A percentile compares a stretch with the other conserved stretches of the same genome.
Conservation (phyloP, 78 protist species). For the Speleostelium caveatum region DNA sequence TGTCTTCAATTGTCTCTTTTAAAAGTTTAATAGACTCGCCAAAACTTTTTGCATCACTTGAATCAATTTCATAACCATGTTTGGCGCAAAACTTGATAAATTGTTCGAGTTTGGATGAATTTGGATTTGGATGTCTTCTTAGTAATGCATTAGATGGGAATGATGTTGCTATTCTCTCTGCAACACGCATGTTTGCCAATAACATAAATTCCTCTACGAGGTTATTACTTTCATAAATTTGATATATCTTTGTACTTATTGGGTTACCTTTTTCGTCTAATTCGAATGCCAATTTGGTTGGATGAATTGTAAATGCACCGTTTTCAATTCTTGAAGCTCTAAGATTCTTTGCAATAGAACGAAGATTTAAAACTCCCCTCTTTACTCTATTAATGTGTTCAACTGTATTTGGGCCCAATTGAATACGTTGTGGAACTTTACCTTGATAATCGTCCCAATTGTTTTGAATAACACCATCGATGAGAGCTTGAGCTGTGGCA, state of each 20-base stretch:
- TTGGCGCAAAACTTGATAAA: slow-evolving; percentile 56
- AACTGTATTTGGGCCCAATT: slow-evolving; percentile 42
- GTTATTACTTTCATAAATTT: slow-evolving; percentile 70
- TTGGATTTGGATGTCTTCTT: slow-evolving; percentile 93
- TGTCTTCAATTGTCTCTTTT: background rate
- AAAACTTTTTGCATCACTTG: slow-evolving; percentile 14
- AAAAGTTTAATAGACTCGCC: slow-evolving; percentile 46
- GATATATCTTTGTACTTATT: slow-evolving; percentile 80
- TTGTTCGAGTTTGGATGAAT: background rate
- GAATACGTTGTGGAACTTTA: background rate
- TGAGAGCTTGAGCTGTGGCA: slow-evolving; percentile 85
- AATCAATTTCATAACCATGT: slow-evolving; percentile 36
- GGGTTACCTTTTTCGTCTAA: slow-evolving; percentile 83
- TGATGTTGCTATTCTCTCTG: slow-evolving; percentile 65
- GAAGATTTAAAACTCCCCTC: slow-evolving; percentile 17
- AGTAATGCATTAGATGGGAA: slow-evolving; percentile 91
- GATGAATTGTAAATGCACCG: slow-evolving; percentile 82
- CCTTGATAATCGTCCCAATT: slow-evolving; percentile 35
- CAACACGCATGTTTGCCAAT: slow-evolving; percentile 95
- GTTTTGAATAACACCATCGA: slow-evolving; percentile 42
- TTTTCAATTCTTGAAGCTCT: slow-evolving; percentile 42
- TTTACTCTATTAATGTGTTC: slow-evolving; percentile 29
- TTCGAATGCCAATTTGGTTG: slow-evolving; percentile 79
- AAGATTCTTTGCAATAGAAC: slow-evolving; percentile 47
- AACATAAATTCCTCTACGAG: slow-evolving; percentile 97